Base-by-base conservation (phyloP, 768 basidiomycete genomes). In the Tulasnella calospora region DNA sequence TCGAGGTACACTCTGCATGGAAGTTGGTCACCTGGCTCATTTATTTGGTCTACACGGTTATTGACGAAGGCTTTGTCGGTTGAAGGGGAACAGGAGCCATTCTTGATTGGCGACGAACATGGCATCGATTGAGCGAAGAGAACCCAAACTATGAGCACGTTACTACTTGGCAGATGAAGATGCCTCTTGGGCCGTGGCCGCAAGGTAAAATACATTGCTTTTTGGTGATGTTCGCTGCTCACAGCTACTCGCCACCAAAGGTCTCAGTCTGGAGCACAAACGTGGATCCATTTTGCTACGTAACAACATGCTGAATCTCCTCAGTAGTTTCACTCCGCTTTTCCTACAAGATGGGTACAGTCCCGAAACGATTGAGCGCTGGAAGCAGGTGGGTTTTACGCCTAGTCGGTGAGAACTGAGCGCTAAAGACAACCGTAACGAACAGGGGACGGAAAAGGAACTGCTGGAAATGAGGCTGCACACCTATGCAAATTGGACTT, bases 151-250 rank as follows among this genome's bases (percentile, higher is more conserved):
- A 40, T 41, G 40, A 71, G 27, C n/a, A 71, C 23, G 44, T 78
- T 15, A 36, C 36, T 3, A 78, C 69, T 15, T 78, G 67, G 77
- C 36, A 41, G 40, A 78, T 71, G 77, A 71, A 72, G 46, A 46
- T 78, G 67, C 77, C 77, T 72, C 17, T 70, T 13, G 77, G 77
- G 17, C 67, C 67, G 23, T 78, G 77, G 77, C 69, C 71, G 33
- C 33, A 10, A 61, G 55, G 75, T 76, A 47, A n/a, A 30, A 36
- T 71, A n/a, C 21, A 17, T 9, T 51, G 35, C 38, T 27, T 44
- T 72, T 23, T 35, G 23, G 30, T 1, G n/a, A 30, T 8, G 19
- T 76, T 30, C 75, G 17, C 8, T 35, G 35, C n/a, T 67, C 10
- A 46, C 27, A 27, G 21, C 10, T 69, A 10, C 27, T n/a, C 40